phyloP scores from a whole-genome alignment of 306 rosid species.

The Vachellia collinsii region DNA sequence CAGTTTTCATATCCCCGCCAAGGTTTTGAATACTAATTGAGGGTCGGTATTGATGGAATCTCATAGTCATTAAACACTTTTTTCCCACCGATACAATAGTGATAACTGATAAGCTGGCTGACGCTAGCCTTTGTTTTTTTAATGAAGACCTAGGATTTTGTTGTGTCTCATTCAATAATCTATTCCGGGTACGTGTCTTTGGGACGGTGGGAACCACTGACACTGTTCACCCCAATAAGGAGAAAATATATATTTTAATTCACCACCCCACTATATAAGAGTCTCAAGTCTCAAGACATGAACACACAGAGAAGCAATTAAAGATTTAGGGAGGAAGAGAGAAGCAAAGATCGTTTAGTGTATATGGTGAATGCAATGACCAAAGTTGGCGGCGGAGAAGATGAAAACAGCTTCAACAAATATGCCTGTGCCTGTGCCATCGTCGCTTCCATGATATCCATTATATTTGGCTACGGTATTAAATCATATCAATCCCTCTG shows the following conservation, averaged over 20 bases:
- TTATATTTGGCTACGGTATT: conserved; percentile 65
- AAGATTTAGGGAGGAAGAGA: neutral
- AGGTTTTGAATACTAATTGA: neutral
- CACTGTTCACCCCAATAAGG: neutral
- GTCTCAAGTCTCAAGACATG: neutral
- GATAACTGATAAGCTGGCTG: neutral
- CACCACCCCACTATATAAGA: neutral
- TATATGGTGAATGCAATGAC: conserved; percentile 11
- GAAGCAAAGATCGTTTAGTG: neutral
- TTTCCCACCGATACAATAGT: neutral
- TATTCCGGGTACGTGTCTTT: neutral
- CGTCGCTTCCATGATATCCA: conserved; percentile 73
- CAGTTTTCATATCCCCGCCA: neutral
- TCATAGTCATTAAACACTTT: neutral
- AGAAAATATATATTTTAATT: neutral
- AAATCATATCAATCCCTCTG: neutral
- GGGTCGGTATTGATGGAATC: neutral
- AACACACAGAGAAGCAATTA: neutral
- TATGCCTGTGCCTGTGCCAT: conserved; percentile 66
- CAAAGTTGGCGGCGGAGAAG: conserved; percentile 9
- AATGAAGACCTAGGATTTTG: neutral
- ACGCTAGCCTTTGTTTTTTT: neutral
- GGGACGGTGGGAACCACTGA: conserved; percentile 15
- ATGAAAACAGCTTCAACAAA: conserved; percentile 46
- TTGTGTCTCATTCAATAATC: neutral